Conservation (phyloP, 306 rosid genomes). For the Trifolium subterraneum region DNA sequence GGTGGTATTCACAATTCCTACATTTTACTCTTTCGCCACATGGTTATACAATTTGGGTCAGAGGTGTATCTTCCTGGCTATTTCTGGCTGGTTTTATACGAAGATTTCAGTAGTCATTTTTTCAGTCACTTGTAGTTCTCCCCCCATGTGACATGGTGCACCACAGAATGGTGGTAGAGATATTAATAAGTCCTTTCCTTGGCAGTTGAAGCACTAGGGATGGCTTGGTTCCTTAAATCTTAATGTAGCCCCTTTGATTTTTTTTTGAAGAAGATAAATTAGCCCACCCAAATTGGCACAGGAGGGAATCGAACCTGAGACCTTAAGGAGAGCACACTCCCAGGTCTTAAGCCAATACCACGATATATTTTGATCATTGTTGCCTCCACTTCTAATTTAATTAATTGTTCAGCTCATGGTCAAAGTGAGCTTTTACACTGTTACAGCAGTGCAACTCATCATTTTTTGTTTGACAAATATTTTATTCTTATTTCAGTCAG, state of each 20-base stretch:
- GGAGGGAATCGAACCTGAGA: too few relatives aligned
- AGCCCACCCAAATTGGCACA: too few relatives aligned
- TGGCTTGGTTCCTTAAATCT: conserved; percentile 29
- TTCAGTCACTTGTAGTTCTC: neutral
- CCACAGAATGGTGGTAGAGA: conserved; percentile 19
- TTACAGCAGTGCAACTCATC: conserved; percentile 18
- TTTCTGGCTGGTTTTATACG: conserved; percentile 18
- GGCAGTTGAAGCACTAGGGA: conserved; percentile 23
- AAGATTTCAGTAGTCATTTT: neutral
- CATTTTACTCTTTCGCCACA: neutral
- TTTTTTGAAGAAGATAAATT: too few relatives aligned
- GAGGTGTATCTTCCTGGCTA: neutral
- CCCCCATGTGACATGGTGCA: neutral
- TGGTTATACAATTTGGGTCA: neutral
- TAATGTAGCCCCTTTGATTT: conserved; percentile 1
- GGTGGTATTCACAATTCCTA: neutral
- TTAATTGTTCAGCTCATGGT: neutral
- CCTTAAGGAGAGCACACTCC: too few relatives aligned
- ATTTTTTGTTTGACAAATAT: conserved; percentile 34
- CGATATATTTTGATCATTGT: conserved; percentile 23
- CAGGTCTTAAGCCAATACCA: too few relatives aligned
- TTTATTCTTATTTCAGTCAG: conserved; percentile 61
- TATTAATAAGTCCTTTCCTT: conserved; percentile 10
- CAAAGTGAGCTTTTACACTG: conserved; percentile 27
- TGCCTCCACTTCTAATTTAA: conserved; percentile 13